Evolutionary conservation across 2,329 filamentous ascomycete species (phyloP).

Genomic region (Diaporthe capsici): DNA sequence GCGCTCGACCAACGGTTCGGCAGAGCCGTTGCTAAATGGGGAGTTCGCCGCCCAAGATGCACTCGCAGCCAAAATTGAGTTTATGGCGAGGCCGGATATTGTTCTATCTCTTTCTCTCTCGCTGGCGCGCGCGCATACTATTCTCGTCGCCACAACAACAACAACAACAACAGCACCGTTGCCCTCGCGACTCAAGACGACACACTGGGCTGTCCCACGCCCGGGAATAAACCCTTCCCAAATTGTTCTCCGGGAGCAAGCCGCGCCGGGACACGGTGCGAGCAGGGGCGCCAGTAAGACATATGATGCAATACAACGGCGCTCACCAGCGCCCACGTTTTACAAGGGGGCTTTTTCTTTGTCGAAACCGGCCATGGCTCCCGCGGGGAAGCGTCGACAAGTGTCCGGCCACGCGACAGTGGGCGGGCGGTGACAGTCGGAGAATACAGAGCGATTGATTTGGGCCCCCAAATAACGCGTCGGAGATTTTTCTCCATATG

Average conservation of each 20-base stretch:
- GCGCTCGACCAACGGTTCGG: not conserved
- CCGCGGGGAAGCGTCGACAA: not conserved
- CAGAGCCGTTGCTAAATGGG: not conserved
- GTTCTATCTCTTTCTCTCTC: not conserved
- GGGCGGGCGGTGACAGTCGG: slow-evolving; percentile 5
- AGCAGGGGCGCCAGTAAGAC: not conserved
- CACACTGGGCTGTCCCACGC: not conserved
- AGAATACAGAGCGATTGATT: not conserved
- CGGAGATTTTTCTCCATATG: slow-evolving; percentile 19
- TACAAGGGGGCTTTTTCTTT: not conserved
- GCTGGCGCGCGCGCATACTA: no score
- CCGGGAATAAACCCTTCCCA: not conserved
- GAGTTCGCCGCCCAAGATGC: not conserved
- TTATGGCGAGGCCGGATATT: not conserved
- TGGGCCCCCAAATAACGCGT: not conserved
- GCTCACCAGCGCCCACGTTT: not conserved
- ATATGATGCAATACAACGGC: slow-evolving; percentile 1
- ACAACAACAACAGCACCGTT: no score
- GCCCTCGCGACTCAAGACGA: not conserved
- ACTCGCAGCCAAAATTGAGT: not conserved
- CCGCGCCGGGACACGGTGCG: not conserved
- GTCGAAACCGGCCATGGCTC: not conserved
- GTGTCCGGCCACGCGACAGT: slow-evolving; percentile 10
- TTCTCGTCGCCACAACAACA: not conserved
- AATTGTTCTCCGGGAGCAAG: not conserved